Evolutionary conservation across 2,329 filamentous ascomycete genomes (phyloP), one percentile per base, ranked within the genome.

Genomic region (Exserohilum turcica): DNA sequence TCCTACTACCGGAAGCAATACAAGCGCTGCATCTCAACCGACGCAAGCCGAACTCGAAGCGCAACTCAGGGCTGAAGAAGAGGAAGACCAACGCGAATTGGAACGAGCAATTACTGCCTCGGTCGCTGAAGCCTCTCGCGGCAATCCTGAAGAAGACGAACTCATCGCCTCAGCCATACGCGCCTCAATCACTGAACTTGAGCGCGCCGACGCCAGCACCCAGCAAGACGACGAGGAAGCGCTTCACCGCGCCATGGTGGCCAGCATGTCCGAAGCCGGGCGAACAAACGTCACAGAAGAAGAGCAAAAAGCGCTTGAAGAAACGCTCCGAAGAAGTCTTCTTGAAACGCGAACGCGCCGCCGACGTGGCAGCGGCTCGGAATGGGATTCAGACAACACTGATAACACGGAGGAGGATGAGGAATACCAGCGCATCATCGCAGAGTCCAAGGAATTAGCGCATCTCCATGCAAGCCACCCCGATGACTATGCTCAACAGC

Each of bases 81-180:
- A 74, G 37, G 72, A 69, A 5, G 78, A 83, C n/a, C 79, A 84
- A 29, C 79, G 80, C 2, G 87, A 89, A 51, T 82, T 91, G 36
- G 89, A 93, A 68, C 78, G 82, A 36, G 90, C 90, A 1, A 93
- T 94, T 52, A 82, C 81, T 47, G 79, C 67, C 2, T 74, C 72
- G 1, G 87, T 94, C 1, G 77, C 78, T 6, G 83, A 88, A 66
- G 91, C 89, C 0, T 92, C 89, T 0, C 80, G 78, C 1, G 90
- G 90, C 9, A 81, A 93, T 57, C 68, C 80, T 0, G 80, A 84
- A 16, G 88, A 94, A 70, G 91, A 94, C 65, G 81, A 80, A 18
- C 79, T 83, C 53, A 81, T 95, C 42, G 90, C 92, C 67, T 80
- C 84, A 16, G 90, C 90, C 1, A 88, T 95, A 44, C 81, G 89